Conservation (phyloP, 129 eudicot species). For the Flaveria ramosissima region DNA sequence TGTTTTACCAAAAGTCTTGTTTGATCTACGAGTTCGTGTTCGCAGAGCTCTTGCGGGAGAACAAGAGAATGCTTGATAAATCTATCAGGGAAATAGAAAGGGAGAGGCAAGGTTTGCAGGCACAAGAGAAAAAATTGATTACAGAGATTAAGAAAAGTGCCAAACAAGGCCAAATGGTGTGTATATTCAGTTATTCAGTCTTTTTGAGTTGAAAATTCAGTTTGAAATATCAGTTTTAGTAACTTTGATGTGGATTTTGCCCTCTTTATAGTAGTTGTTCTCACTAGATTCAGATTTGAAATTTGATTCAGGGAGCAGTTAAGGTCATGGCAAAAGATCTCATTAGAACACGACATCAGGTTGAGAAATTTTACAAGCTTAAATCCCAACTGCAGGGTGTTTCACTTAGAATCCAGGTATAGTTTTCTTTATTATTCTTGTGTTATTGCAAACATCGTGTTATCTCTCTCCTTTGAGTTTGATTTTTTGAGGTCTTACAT, state of each 20-base stretch:
- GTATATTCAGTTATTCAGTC: conserved; percentile 2
- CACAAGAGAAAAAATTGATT: conserved; percentile 89
- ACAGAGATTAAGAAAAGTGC: conserved; percentile 90
- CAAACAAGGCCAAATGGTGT: conserved; percentile 99
- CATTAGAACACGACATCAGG: conserved; percentile 86
- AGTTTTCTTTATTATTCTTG: neutral
- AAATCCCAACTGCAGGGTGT: conserved; percentile 97
- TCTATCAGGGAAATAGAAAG: conserved; percentile 93
- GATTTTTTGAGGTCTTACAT: neutral
- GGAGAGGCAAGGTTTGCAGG: conserved; percentile 88
- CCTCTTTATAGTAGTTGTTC: neutral
- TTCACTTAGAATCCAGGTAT: conserved; percentile 87
- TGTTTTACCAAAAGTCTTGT: neutral
- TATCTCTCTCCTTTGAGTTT: neutral
- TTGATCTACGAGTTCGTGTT: neutral
- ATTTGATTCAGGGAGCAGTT: conserved; percentile 72
- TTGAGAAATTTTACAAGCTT: conserved; percentile 87
- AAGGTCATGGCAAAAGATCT: conserved; percentile 98
- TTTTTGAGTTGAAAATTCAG: neutral
- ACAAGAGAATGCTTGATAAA: conserved; percentile 92
- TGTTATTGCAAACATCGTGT: neutral
- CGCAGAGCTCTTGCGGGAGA: conserved; percentile 91
- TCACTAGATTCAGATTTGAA: neutral
- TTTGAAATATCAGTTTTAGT: neutral
- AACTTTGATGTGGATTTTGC: neutral